Base-by-base conservation (phyloP, 495 filamentous ascomycete species). In the Aspergillus wentii region DNA sequence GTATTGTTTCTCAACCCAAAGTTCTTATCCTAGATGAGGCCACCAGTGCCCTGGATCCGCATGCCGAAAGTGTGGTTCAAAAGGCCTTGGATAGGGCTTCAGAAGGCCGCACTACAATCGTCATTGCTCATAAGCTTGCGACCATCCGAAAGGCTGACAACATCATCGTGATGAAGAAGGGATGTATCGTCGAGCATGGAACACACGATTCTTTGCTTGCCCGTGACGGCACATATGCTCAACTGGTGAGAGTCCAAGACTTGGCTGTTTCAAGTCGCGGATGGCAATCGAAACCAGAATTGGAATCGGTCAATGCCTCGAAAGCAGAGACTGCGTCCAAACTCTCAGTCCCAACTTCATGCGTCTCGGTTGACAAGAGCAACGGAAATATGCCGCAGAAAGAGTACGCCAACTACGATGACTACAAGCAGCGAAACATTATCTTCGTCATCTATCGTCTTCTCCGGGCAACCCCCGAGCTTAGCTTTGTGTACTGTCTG, bases 11-110 rank as follows among this genome's bases (percentile, higher is more conserved):
- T 5, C 72, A 94, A 49, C 89, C 89, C n/a, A 86, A 86, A 61
- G 83, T 95, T 48, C 71, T 95, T 1, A 68, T 95, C 1, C 76
- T 95, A 3, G 89, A 95, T 46, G 89, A 95, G 56, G 89, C 89
- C 9, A 95, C 89, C 2, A 82, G 77, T 18, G 87, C 86, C 3
- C 71, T 95, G 4, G 89, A 95, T 56, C 89, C 87, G 16, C 83
- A 85, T 46, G 83, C 83, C 9, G 88, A 95, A 62, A 81, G 82
- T 14, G 79, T 91, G 3, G 87, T 94, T 1, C 89, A 94, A 58
- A 77, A 79, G 19, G 88, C 88, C 11, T 71, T 95, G 8, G 85
- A 94, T 48, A 76, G 71, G 17, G 88, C 83, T 11, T 72, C 85
- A 4, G 64, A 78, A 38, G 86, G 85, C 11, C 74, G 88, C 9